A percentile compares a stretch with the other conserved stretches of the same genome.
Conservation (phyloP, 2,329 filamentous ascomycete genomes). For the Amphichorda felina region DNA sequence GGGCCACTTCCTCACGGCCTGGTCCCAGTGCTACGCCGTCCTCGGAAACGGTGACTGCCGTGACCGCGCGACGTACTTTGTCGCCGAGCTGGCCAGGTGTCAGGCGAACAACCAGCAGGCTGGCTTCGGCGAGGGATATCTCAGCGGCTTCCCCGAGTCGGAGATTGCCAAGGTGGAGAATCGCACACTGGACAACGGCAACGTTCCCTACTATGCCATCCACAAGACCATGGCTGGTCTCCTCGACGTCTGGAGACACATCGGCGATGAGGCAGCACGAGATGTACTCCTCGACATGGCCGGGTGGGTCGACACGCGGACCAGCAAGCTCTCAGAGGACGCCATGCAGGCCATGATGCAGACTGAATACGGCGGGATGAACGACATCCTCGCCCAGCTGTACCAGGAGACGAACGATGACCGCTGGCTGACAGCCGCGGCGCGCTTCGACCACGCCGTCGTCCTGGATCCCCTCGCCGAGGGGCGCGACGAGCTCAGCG, state of each 20-base stretch:
- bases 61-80: conserved; percentile 31
- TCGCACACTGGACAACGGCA: conserved; percentile 30
- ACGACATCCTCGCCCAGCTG: conserved; percentile 35
- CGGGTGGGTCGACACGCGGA: conserved; percentile 35
- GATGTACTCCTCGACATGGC: conserved; percentile 30
- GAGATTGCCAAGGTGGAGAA: conserved; percentile 31
- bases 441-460: conserved; percentile 35
- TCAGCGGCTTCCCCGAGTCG: conserved; percentile 39
- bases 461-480: conserved; percentile 33
- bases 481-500: conserved; percentile 30
- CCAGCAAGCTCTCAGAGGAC: conserved; percentile 23
- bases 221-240: conserved; percentile 41
- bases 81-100: conserved; percentile 34
- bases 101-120: conserved; percentile 34
- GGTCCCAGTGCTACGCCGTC: conserved; percentile 34
- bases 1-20: conserved; percentile 37
- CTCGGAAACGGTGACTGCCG: conserved; percentile 28
- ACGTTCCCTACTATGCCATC: conserved; percentile 41
- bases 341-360: conserved; percentile 35
- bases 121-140: conserved; percentile 31
- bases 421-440: conserved; percentile 31
- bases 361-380: conserved; percentile 42
- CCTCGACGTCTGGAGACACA: conserved; percentile 33
- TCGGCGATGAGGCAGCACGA: conserved; percentile 27
- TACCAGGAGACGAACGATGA: conserved; percentile 31